Base-by-base conservation (phyloP, 352 stramenopile species). In the Phytopythium boreale region DNA sequence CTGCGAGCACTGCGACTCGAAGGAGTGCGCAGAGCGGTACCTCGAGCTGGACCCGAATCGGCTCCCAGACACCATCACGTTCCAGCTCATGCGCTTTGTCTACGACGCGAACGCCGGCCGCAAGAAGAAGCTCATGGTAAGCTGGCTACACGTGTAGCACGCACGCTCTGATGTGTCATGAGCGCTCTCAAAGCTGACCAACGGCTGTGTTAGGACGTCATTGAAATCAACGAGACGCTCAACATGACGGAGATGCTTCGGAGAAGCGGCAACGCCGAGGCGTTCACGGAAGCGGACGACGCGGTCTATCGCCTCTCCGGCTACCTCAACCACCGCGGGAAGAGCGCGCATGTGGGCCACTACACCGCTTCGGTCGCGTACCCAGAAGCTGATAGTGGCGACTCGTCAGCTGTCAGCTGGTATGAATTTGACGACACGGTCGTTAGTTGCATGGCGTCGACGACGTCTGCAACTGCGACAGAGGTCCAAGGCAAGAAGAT, bases 61-160 rank as follows among this genome's bases (percentile, higher is more conserved):
- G 3, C 47, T 94, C 17, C 84, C 88, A 11, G 74, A 82, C 19
- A 86, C 87, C 0, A 74, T 97, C 36, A 93, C 80, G 60, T 61
- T 97, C 19, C 89, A 95, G 52, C 66, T 97, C 5, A 86, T 96
- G 74, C 77, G 89, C 9, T 97, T 95, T 49, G 85, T 96, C 20
- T 97, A 93, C 67, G 88, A 96, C 61, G 75, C 80, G 0, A 78
- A 85, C 37, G 80, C 77, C 3, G 77, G 79, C 14, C 70, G 75
- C 10, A 96, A 93, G 65, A 95, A 95, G 62, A 97, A 97, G 56
- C 62, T 97, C 20, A 93, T 84, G 82, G 84, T 93, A 39, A 19
- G 55, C 14, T 37, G 34, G 0, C 22, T 6, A 36, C 12, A 22
- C 8, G 7, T 20, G 22, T 11, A 26, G 19, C 11, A 31, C 10